phyloP scores from a whole-genome alignment of 768 basidiomycete genomes.

The Tylopilus intermedius region DNA sequence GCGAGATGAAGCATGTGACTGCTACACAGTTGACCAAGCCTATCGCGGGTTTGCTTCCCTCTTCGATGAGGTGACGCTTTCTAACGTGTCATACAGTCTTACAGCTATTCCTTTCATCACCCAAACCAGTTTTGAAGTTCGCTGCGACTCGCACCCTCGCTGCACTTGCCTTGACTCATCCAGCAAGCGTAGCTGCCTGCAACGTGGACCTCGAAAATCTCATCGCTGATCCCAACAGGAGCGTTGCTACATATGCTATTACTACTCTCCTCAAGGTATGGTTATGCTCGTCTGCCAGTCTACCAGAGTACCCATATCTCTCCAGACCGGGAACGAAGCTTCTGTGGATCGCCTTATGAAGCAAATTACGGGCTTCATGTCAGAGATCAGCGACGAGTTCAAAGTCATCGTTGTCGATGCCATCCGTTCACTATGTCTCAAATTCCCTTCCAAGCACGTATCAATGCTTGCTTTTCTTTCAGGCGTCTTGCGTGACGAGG shows the following conservation, averaged over 20 bases:
- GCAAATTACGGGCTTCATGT: slow-evolving; percentile 98
- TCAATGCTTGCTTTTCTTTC: slow-evolving; percentile 98
- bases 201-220: slow-evolving; percentile 96
- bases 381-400: slow-evolving; percentile 99
- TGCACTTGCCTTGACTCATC: slow-evolving; percentile 80
- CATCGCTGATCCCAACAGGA: slow-evolving; percentile 92
- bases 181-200: slow-evolving; percentile 81
- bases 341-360: slow-evolving; percentile 99
- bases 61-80: not conserved
- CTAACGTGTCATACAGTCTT: slow-evolving; percentile 51
- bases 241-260: slow-evolving; percentile 97
- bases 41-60: slow-evolving; percentile 65
- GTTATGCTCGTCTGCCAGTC: not conserved
- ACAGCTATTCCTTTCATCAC: slow-evolving; percentile 92
- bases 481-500: slow-evolving; percentile 94
- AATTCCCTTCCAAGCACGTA: slow-evolving; percentile 95
- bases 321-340: slow-evolving; percentile 94
- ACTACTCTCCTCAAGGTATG: slow-evolving; percentile 92
- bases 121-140: slow-evolving; percentile 93
- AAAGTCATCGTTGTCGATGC: slow-evolving; percentile 99
- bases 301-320: slow-evolving; percentile 5
- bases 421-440: slow-evolving; percentile 95
- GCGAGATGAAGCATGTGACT: slow-evolving; percentile 87
- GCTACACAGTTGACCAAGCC: slow-evolving; percentile 76
- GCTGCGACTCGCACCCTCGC: slow-evolving; percentile 95